Percentiles rank a stretch among this genome's conserved stretches.
These are phyloP conservation scores for Saccharomyces eubayanus DNA, from an alignment of 805 yeast species.

Conservation along the genomic window DNA sequence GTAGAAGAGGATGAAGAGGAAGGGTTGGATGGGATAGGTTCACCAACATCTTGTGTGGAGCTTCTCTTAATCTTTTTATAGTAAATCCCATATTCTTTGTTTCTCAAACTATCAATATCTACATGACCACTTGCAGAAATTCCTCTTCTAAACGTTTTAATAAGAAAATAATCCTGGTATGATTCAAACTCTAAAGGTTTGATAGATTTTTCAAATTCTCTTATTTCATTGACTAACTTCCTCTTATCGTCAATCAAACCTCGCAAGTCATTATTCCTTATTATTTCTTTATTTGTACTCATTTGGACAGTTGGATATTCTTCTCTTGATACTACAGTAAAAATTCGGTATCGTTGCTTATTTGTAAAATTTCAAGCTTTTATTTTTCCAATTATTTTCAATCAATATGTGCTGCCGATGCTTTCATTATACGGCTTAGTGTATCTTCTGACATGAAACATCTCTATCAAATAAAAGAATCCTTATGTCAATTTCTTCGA, in stretches of 20 bases:
- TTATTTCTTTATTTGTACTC: not conserved
- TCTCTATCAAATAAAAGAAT: not conserved
- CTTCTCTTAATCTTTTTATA: constrained; percentile 18
- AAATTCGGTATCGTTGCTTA: not conserved
- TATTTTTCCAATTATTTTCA: not conserved
- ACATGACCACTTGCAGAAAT: constrained; percentile 29
- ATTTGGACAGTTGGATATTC: not conserved
- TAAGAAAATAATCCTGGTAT: constrained; percentile 24
- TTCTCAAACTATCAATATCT: constrained; percentile 22
- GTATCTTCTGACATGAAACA: not conserved
- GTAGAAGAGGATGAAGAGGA: constrained; percentile 5
- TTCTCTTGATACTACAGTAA: not conserved
- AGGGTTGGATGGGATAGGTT: not conserved
- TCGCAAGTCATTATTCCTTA: not conserved
- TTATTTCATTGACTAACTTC: constrained; percentile 6
- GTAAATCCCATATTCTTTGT: constrained; percentile 21
- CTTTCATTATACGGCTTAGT: not conserved
- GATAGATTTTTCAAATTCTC: constrained; percentile 10
- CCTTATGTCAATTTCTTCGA: not conserved
- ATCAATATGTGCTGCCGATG: not conserved
- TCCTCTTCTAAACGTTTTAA: constrained; percentile 26
- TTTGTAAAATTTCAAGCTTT: not conserved
- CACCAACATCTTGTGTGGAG: not conserved
- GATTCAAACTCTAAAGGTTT: constrained; percentile 30
- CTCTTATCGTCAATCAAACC: constrained; percentile 5